Base-by-base conservation (phyloP, 768 basidiomycete species). In the Auricularia auricula-judae region DNA sequence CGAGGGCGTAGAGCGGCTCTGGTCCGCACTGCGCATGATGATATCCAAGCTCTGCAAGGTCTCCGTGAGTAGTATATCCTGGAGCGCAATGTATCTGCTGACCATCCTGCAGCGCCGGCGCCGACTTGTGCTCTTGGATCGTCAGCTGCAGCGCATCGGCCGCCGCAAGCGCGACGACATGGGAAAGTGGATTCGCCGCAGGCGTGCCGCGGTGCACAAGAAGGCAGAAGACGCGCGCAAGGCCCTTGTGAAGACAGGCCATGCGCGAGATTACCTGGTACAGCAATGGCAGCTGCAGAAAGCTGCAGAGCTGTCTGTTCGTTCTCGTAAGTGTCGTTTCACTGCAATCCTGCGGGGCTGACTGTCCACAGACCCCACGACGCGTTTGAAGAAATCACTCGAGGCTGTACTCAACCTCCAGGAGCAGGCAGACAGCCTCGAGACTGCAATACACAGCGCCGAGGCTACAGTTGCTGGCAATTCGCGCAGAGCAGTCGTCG, bases 91-190 rank as follows among this genome's bases (percentile, higher is more conserved):
- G n/a, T n/a, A n/a, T n/a, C n/a, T n/a, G n/a, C n/a, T n/a, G n/a
- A n/a, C n/a, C n/a, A n/a, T n/a, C 36, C 18, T 63, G 67, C 23
- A 71, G 76, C 67, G 68, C 12, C 66, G 69, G 4, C 63, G 69
- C 0, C 70, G 73, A 2, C 68, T 77, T 0, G 78, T 75, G 73
- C 59, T 77, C 0, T 66, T 79, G 10, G 76, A 79, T 54, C 69
- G 71, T 1, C 75, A 76, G 29, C 69, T 71, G 0, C 58, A 63
- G 0, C 68, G 67, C 1, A 72, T 79, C 23, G 72, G 70, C 0
- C 16, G 34, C 0, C 72, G 75, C 8, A 64, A 72, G 3, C 64
- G 65, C 2, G 67, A 70, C 10, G 72, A 74, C 12, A 71, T 79
- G 2, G 75, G 77, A 0, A 65, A 68, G 2, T 79, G 76, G 76